phyloP scores from a whole-genome alignment of 306 rosid genomes.

The Hippophae rhamnoides region DNA sequence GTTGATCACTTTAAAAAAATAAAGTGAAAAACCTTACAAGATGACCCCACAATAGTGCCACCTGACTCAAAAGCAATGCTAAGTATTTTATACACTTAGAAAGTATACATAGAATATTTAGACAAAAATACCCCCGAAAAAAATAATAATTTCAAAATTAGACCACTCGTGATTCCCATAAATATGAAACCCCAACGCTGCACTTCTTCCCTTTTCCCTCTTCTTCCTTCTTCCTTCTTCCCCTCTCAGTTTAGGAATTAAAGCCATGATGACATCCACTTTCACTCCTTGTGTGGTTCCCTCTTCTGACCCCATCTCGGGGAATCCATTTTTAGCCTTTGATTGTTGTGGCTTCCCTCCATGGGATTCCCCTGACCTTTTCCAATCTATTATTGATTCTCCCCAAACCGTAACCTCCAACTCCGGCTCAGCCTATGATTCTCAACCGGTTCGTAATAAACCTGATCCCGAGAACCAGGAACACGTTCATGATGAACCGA shows the following conservation, averaged over 20 bases:
- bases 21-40: conserved; percentile 19
- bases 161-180: conserved; percentile 12
- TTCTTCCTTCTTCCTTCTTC: conserved; percentile 38
- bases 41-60: conserved; percentile 38
- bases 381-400: conserved; percentile 6
- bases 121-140: conserved; percentile 31
- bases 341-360: conserved; percentile 27
- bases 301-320: conserved; percentile 27
- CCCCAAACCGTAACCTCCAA: conserved; percentile 28
- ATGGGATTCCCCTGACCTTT: conserved; percentile 42
- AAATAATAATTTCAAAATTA: conserved; percentile 1
- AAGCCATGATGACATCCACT: conserved; percentile 48
- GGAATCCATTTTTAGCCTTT: conserved; percentile 34
- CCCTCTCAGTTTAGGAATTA: conserved; percentile 13
- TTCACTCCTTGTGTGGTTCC: conserved; percentile 17
- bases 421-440: conserved; percentile 23
- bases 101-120: neutral
- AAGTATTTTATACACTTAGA: conserved; percentile 4
- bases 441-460: conserved; percentile 1
- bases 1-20: neutral
- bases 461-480: conserved; percentile 16
- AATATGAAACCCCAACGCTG: conserved; percentile 39
- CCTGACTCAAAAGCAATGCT: conserved; percentile 71
- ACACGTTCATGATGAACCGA: conserved; percentile 1
- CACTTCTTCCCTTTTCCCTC: conserved; percentile 73